Evolutionary conservation across 805 yeast species (phyloP), one percentile per base, ranked within the genome.

Genomic region (Candida parachauliodes): DNA sequence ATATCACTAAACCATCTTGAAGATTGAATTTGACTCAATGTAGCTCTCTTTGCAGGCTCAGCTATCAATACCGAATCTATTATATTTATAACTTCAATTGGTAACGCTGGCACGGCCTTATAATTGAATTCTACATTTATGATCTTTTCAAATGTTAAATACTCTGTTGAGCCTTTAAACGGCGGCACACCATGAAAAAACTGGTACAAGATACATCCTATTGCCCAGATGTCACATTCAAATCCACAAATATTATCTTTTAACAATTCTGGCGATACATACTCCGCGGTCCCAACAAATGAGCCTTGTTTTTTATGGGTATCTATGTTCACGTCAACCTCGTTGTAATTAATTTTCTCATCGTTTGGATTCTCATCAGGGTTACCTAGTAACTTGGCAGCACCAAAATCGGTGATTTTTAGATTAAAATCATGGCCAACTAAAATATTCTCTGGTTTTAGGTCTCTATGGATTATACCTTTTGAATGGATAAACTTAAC

Each of bases 371-470:
- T 32, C 3, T 41, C 44, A 24, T 39, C 37, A 17, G 21, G 16
- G 10, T 48, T 47, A 14, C 63, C 70, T 11, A 86, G 62, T 4
- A 87, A 66, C 56, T 86, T 88, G 1, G 98, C 98, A n/a, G 98
- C 95, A 8, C 98, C 98, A 60, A 93, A 93, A 62, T 93, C 98
- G 2, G 98, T 93, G 40, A 93, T 81, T 75, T 89, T 88, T 42
- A 93, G 64, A 51, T 86, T 81, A 76, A 89, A 87, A 39, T 87
- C 93, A 43, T 79, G 79, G 52, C 85, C 91, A 32, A 93, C 74
- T 48, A 91, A 59, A 34, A 91, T 84, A 55, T 91, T 91, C 52
- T 91, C 98, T 0, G 98, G 98, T 59, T 91, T 91, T 51, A 93
- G 65, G 61, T 93, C 98, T 44, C 98, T 72, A 57, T 91, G 98